Percentiles rank a stretch among this genome's conserved stretches.
Evolutionary conservation across 306 rosid species (phyloP).

Genomic region (Pterocarpus macrocarpus): DNA sequence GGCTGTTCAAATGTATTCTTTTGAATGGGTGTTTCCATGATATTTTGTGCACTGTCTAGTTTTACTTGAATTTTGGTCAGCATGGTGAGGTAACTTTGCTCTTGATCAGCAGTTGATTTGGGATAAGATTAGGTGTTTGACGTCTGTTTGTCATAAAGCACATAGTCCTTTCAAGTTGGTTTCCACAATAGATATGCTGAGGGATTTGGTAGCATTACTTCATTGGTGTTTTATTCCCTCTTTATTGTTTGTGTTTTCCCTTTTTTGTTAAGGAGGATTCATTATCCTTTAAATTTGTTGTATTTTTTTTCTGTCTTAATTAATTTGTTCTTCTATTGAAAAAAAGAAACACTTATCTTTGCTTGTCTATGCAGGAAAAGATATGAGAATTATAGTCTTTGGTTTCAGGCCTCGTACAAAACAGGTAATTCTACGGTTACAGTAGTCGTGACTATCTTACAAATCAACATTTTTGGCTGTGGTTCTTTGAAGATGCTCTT

Average conservation of each 20-base stretch:
- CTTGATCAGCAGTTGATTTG: too few species aligned
- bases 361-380: conserved; percentile 77
- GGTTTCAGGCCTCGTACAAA: conserved; percentile 91
- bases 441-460: conserved; percentile 29
- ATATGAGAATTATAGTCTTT: conserved; percentile 93
- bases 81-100: too few species aligned
- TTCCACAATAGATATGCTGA: background rate
- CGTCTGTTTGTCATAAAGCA: conserved; percentile 25
- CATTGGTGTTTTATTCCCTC: background rate
- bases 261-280: conserved; percentile 29
- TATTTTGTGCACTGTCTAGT: too few species aligned
- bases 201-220: background rate
- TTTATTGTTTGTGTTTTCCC: background rate
- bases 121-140: background rate
- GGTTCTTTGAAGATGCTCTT: conserved; percentile 10
- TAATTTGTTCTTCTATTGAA: conserved; percentile 9
- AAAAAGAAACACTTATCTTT: conserved; percentile 37
- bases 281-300: conserved; percentile 32
- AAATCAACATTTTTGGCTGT: background rate
- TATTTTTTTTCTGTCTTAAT: background rate
- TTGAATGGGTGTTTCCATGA: too few species aligned
- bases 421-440: conserved; percentile 67
- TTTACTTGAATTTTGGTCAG: too few species aligned
- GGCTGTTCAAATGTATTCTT: too few species aligned
- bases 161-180: background rate